phyloP scores from a whole-genome alignment of 2,329 filamentous ascomycete species.

The Fusarium compactum region DNA sequence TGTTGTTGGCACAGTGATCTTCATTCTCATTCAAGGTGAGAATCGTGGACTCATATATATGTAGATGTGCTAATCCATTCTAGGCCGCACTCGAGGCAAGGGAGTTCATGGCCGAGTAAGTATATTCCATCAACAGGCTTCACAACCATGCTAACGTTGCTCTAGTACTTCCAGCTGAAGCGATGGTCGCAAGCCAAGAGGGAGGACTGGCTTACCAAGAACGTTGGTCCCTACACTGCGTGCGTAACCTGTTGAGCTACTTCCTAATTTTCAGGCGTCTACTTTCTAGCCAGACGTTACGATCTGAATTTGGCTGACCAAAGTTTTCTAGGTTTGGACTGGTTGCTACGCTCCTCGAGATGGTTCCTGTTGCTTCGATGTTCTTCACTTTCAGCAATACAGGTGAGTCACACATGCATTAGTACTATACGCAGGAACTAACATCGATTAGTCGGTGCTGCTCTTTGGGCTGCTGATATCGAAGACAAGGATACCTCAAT shows the following conservation, averaged over 20 bases:
- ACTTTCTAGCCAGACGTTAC: constrained; percentile 6
- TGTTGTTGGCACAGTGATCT: constrained; percentile 84
- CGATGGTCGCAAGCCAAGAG: constrained; percentile 76
- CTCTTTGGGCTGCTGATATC: constrained; percentile 92
- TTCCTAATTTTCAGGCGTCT: background rate
- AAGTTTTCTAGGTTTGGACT: constrained; percentile 72
- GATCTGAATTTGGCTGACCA: constrained; percentile 15
- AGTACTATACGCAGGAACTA: constrained; percentile 3
- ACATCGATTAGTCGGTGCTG: constrained; percentile 76
- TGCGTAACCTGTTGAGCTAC: constrained; percentile 59
- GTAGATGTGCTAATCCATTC: constrained; percentile 3
- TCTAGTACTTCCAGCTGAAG: constrained; percentile 91
- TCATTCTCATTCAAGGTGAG: constrained; percentile 79
- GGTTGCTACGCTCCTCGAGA: constrained; percentile 83
- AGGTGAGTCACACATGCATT: constrained; percentile 55
- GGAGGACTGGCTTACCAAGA: constrained; percentile 75
- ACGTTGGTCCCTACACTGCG: constrained; percentile 84
- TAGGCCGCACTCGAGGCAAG: constrained; percentile 62
- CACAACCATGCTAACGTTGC: constrained; percentile 7
- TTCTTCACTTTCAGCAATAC: constrained; percentile 92
- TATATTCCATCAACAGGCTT: constrained; percentile 6
- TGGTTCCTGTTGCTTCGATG: constrained; percentile 85
- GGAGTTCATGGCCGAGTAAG: constrained; percentile 67
- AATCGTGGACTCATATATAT: background rate
- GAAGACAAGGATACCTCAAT: constrained; percentile 68